Conservation (phyloP, 441 rosid species). For the Pelargonium fulgidum region DNA sequence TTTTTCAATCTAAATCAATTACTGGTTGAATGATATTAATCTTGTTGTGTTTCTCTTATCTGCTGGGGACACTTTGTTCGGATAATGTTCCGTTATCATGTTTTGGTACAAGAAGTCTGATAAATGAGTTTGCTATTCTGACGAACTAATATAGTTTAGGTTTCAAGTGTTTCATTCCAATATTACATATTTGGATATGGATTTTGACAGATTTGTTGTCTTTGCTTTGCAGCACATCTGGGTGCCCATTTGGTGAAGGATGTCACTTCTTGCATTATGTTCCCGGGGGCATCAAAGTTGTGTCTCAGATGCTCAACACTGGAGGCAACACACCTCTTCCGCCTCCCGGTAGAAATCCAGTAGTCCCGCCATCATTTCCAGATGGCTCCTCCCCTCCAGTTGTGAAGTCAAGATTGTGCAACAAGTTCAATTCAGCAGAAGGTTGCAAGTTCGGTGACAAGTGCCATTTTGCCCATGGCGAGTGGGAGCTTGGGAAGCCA, state of each 20-base stretch:
- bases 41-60: no score
- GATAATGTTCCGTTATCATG: no score
- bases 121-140: no score
- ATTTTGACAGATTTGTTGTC: slow-evolving; percentile 6
- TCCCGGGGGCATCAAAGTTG: slow-evolving; percentile 87
- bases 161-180: no score
- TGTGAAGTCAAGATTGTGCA: slow-evolving; percentile 55
- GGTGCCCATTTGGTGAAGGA: slow-evolving; percentile 94
- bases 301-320: slow-evolving; percentile 60
- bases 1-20: no score
- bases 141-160: no score
- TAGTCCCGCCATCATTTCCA: slow-evolving; percentile 40
- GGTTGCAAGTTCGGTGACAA: slow-evolving; percentile 79
- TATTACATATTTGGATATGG: no score
- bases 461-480: slow-evolving; percentile 79
- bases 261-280: slow-evolving; percentile 91
- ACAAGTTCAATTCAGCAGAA: slow-evolving; percentile 60
- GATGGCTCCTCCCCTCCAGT: slow-evolving; percentile 51
- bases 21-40: no score
- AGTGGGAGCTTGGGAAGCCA: slow-evolving; percentile 73
- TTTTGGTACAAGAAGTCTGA: no score
- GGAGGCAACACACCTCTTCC: slow-evolving; percentile 44
- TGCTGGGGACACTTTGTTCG: no score
- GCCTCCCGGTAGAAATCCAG: slow-evolving; percentile 49
- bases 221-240: slow-evolving; percentile 68